Conservation (phyloP, 345 rosid species). For the Anacardium occidentale region DNA sequence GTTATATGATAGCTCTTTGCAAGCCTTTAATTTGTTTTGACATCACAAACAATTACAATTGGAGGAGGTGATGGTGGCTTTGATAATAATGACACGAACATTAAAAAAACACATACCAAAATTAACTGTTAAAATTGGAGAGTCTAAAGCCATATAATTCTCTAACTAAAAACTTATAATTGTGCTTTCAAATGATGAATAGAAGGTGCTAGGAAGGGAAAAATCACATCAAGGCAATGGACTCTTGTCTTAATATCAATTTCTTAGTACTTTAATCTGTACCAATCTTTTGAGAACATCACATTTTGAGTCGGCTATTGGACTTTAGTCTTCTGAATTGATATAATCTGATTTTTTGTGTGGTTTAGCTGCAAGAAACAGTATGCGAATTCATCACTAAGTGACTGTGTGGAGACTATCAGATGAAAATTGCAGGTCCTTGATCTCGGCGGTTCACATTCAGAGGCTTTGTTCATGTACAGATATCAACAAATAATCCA, state of each 20-base stretch:
- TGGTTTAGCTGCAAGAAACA: not conserved
- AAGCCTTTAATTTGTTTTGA: too few species aligned
- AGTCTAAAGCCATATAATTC: too few species aligned
- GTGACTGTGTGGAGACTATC: not conserved
- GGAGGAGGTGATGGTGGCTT: too few species aligned
- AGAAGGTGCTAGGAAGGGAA: not conserved
- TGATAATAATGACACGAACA: too few species aligned
- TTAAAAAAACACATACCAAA: too few species aligned
- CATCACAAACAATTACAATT: too few species aligned
- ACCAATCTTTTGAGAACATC: not conserved
- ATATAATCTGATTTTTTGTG: not conserved
- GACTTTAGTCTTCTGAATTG: not conserved
- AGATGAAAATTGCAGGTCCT: not conserved
- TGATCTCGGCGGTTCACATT: not conserved
- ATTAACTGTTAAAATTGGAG: too few species aligned
- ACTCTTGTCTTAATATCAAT: not conserved
- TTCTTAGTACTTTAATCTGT: not conserved
- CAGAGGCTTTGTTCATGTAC: not conserved
- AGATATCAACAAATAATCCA: not conserved
- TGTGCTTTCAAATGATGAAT: not conserved
- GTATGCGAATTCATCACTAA: not conserved
- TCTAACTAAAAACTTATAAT: too few species aligned
- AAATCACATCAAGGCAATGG: constrained; percentile 8
- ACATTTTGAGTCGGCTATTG: not conserved
- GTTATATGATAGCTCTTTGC: too few species aligned